Evolutionary conservation across 1,139 yeast genomes (phyloP), one percentile per base, ranked within the genome.

Genomic region (Geotrichum candidum): DNA sequence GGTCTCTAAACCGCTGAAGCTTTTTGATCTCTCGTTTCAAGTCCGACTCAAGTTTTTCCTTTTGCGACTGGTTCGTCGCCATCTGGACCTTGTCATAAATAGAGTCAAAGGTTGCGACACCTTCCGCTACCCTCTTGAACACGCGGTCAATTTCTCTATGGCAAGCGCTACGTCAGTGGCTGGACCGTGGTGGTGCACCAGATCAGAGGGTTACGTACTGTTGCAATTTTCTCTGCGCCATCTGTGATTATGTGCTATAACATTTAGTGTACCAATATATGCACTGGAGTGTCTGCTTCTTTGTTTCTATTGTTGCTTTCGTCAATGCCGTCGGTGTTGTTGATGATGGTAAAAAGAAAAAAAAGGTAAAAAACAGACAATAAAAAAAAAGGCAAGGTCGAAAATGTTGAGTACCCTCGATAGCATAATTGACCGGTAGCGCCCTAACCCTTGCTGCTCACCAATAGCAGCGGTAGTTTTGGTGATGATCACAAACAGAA

Each of bases 1-100:
- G 98, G 75, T 94, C 99, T 74, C 99, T 83, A 72, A 88, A 86
- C 72, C 96, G 84, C 74, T 94, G 99, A 61, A 94, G 80, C 76
- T 91, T 92, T 76, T 94, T 94, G 75, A 94, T 92, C 74, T 94
- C 99, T 70, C 96, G 88, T 79, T 94, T 94, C 73, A 94, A 78
- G 72, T 94, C 99, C 68, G 68, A 59, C 75, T 94, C 99, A 65
- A 94, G 82, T 76, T 94, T 94, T 73, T 94, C 99, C 77, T 94
- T 88, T 73, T 92, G 97, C 9, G 96, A 86, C 66, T 85, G 88
- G 68, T 89, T 87, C 66, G 91, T 95, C 53, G 96, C 84, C 61
- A 82, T 81, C 73, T 87, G 87, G 57, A 94, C 84, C 76, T 94
- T 94, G 53, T 90, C 96, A 72, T 92, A 89, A 55, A 90, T 86